phyloP scores from a whole-genome alignment of 164 flowering plant genomes.

The Sextonia rubra region DNA sequence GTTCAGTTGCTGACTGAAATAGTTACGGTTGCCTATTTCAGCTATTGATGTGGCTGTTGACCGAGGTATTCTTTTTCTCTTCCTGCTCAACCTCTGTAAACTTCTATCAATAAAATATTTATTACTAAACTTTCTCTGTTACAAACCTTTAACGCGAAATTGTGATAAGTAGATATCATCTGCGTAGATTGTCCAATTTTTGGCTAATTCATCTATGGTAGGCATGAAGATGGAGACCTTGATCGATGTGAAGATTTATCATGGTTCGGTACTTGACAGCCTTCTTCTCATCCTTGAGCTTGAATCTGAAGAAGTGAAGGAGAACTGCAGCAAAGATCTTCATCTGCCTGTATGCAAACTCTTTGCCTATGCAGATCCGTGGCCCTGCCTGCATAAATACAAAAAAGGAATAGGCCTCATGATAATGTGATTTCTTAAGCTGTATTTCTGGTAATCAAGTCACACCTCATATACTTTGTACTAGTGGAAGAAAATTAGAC shows the following conservation, averaged over 20 bases:
- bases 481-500: too few relatives aligned
- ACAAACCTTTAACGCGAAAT: too few relatives aligned
- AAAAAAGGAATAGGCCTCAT: too few relatives aligned
- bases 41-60: neutral
- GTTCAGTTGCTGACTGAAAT: neutral
- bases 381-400: constrained; percentile 57
- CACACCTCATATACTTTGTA: too few relatives aligned
- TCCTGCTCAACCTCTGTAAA: neutral
- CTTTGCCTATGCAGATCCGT: constrained; percentile 63
- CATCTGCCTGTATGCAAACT: constrained; percentile 78
- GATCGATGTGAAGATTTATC: constrained; percentile 63
- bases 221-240: constrained; percentile 49
- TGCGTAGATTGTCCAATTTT: too few relatives aligned
- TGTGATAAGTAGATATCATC: too few relatives aligned
- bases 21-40: too few relatives aligned
- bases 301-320: constrained; percentile 49
- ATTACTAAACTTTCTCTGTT: too few relatives aligned
- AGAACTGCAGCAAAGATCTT: constrained; percentile 56
- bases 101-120: neutral
- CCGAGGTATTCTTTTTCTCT: neutral
- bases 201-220: constrained; percentile 12
- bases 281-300: constrained; percentile 36
- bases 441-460: too few relatives aligned
- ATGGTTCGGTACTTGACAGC: constrained; percentile 50
- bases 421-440: too few relatives aligned